Evolutionary conservation across 257 asterid species (phyloP).

Genomic region (Jaltomata sinuosa): DNA sequence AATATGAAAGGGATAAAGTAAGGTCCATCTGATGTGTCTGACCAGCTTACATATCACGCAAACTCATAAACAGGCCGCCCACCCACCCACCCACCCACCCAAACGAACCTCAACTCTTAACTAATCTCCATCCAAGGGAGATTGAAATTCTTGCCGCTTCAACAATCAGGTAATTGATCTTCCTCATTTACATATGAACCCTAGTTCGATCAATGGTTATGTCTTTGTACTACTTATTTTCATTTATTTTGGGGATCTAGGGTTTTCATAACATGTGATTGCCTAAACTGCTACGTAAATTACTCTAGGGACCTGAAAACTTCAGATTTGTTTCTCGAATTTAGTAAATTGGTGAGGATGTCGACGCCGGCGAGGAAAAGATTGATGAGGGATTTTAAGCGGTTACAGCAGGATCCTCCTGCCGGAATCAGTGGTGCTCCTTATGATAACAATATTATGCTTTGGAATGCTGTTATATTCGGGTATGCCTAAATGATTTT

Average conservation of each 20-base stretch:
- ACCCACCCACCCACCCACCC: background rate
- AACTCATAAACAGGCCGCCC: too few species aligned
- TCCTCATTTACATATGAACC: background rate
- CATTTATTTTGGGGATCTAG: background rate
- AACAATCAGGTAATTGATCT: background rate
- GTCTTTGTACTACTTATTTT: background rate
- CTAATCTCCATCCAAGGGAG: background rate
- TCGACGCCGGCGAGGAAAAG: conserved; percentile 88
- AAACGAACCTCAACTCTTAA: background rate
- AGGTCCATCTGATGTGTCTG: too few species aligned
- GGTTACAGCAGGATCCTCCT: conserved; percentile 93
- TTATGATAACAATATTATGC: conserved; percentile 79
- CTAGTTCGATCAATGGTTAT: background rate
- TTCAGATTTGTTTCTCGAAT: background rate
- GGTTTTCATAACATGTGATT: background rate
- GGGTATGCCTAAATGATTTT: conserved; percentile 39
- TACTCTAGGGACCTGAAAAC: background rate
- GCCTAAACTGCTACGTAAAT: background rate
- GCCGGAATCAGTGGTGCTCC: conserved; percentile 98
- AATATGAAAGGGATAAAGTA: too few species aligned
- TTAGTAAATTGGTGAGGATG: conserved; percentile 26
- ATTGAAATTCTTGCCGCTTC: background rate
- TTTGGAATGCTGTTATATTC: conserved; percentile 90
- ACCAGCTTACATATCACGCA: too few species aligned
- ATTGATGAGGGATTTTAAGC: conserved; percentile 90